phyloP scores from a whole-genome alignment of 1,284 basidiomycete species.

The Ustilago trichophora region DNA sequence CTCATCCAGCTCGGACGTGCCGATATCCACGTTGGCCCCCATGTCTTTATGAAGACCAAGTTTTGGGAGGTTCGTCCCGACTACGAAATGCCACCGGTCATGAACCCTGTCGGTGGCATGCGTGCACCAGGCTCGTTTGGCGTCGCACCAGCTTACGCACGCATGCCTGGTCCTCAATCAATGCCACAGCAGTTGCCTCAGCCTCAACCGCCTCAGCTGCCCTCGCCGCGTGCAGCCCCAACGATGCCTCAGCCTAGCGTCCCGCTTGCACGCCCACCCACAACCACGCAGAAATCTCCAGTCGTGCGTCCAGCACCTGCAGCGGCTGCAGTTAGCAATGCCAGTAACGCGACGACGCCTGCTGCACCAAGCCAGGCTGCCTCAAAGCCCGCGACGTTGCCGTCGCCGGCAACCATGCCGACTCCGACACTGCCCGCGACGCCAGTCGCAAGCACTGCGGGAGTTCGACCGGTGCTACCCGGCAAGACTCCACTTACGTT shows the following conservation, averaged over 20 bases:
- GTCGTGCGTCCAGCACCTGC: conserved; percentile 15
- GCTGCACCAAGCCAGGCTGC: neutral
- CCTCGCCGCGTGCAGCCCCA: conserved; percentile 22
- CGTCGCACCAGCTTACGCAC: conserved; percentile 7
- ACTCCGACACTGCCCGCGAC: conserved; percentile 29
- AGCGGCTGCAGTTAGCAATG: neutral
- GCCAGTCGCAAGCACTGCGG: conserved; percentile 13
- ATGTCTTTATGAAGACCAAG: conserved; percentile 58
- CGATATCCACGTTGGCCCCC: conserved; percentile 59
- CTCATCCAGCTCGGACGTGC: conserved; percentile 56
- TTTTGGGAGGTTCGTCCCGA: conserved; percentile 59
- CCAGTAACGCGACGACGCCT: neutral
- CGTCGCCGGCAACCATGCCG: conserved; percentile 8
- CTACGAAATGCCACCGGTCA: conserved; percentile 30
- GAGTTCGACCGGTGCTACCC: conserved; percentile 3
- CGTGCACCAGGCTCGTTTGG: conserved; percentile 21
- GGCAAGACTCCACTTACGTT: conserved; percentile 5
- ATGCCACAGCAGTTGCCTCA: conserved; percentile 23
- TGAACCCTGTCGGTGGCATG: conserved; percentile 15
- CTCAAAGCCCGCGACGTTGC: conserved; percentile 1
- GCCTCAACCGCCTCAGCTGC: conserved; percentile 23
- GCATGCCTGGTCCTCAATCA: conserved; percentile 11
- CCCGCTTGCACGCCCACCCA: conserved; percentile 17
- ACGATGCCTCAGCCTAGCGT: conserved; percentile 17
- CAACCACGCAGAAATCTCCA: conserved; percentile 4